These are phyloP conservation scores for Yarrowia yakushimensis DNA, from an alignment of 805 yeast species.

Conservation along the genomic window DNA sequence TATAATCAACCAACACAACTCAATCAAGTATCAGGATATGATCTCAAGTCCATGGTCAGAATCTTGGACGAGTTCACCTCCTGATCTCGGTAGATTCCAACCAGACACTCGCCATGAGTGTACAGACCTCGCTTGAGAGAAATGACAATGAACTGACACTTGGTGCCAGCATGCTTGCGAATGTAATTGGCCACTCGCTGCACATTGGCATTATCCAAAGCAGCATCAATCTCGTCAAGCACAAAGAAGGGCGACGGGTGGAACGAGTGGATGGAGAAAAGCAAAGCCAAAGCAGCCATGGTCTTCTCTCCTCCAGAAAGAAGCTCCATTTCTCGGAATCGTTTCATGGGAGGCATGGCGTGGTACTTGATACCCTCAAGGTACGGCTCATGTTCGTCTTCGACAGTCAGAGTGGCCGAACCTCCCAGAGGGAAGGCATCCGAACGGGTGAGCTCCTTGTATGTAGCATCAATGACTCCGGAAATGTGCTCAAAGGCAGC, in stretches of 20 bases:
- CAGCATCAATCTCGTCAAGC: slow-evolving; percentile 97
- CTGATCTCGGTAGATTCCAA: slow-evolving; percentile 66
- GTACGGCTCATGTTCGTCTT: slow-evolving; percentile 88
- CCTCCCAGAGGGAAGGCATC: slow-evolving; percentile 79
- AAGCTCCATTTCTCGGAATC: slow-evolving; percentile 88
- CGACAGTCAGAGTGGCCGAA: slow-evolving; percentile 82
- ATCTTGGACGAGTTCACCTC: slow-evolving; percentile 31
- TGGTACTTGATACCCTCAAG: slow-evolving; percentile 78
- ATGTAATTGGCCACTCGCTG: slow-evolving; percentile 83
- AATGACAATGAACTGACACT: slow-evolving; percentile 80
- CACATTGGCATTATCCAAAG: slow-evolving; percentile 86
- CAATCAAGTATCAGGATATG: slow-evolving; percentile 6
- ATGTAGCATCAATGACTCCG: slow-evolving; percentile 65
- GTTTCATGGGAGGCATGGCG: slow-evolving; percentile 94
- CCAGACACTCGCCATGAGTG: slow-evolving; percentile 84
- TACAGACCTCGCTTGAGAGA: slow-evolving; percentile 83
- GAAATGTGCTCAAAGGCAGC: slow-evolving; percentile 76
- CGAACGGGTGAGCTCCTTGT: slow-evolving; percentile 79
- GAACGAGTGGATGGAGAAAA: slow-evolving; percentile 85
- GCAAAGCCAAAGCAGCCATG: slow-evolving; percentile 87
- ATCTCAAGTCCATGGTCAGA: slow-evolving; percentile 31
- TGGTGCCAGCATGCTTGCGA: slow-evolving; percentile 63
- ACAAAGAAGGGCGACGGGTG: slow-evolving; percentile 96
- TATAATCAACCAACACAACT: not conserved
- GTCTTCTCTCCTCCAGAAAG: slow-evolving; percentile 97